These are phyloP conservation scores for Coemansia sp. DNA, from an alignment of 192 early-diverging fungal species.

Conservation along the genomic window DNA sequence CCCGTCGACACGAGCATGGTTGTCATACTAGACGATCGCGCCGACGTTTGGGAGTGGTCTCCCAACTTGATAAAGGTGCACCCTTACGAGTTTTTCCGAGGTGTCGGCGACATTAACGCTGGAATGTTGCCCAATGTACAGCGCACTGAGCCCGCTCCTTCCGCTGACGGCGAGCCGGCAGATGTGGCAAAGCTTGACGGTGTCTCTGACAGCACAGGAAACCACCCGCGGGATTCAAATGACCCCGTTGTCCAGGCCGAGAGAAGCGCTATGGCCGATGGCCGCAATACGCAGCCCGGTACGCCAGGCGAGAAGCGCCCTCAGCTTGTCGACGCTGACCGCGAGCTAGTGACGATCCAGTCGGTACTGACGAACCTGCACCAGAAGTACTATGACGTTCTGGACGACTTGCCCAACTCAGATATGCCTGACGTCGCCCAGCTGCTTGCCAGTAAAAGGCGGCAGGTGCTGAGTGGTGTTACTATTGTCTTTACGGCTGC, in stretches of 20 bases:
- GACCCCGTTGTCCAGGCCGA: slow-evolving; percentile 31
- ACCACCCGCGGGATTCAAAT: slow-evolving; percentile 25
- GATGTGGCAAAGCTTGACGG: not conserved
- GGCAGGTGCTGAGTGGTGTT: slow-evolving; percentile 66
- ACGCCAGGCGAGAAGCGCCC: slow-evolving; percentile 10
- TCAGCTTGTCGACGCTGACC: slow-evolving; percentile 60
- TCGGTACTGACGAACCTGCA: slow-evolving; percentile 72
- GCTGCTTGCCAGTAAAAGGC: slow-evolving; percentile 68
- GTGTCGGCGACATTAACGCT: slow-evolving; percentile 97
- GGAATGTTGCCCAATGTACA: slow-evolving; percentile 41
- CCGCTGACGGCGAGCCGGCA: not conserved
- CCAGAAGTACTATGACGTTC: slow-evolving; percentile 64
- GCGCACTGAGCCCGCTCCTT: slow-evolving; percentile 5
- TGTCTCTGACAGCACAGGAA: slow-evolving; percentile 5
- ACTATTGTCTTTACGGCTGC: slow-evolving; percentile 81
- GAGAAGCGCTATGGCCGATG: slow-evolving; percentile 3
- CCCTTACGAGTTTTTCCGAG: slow-evolving; percentile 93
- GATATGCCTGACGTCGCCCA: slow-evolving; percentile 41
- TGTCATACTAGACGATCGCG: slow-evolving; percentile 93
- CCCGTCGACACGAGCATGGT: slow-evolving; percentile 97
- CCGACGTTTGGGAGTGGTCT: slow-evolving; percentile 93
- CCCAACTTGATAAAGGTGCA: slow-evolving; percentile 87
- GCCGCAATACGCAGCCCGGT: slow-evolving; percentile 3
- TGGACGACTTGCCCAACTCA: slow-evolving; percentile 26
- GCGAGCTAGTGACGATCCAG: slow-evolving; percentile 61